Conservation (phyloP, 331 rosid genomes). For the Ulmus americana region DNA sequence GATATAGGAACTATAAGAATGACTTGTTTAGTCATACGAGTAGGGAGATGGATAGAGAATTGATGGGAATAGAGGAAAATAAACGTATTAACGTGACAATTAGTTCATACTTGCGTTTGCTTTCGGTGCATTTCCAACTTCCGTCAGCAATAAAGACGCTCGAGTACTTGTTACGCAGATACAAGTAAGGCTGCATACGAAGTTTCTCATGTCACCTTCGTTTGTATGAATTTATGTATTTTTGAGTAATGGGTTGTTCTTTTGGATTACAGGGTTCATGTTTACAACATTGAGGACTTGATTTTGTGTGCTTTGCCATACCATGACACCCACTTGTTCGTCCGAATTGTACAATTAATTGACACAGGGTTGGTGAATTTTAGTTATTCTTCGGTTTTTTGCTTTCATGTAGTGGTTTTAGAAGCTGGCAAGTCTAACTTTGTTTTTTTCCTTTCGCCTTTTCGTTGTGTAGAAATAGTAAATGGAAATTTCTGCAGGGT, state of each 20-base stretch:
- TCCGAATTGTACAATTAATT: constrained; percentile 64
- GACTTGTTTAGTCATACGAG: constrained; percentile 61
- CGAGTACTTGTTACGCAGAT: constrained; percentile 80
- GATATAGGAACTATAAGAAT: constrained; percentile 55
- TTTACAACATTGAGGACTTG: constrained; percentile 63
- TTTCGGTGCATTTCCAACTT: constrained; percentile 56
- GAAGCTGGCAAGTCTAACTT: constrained; percentile 24
- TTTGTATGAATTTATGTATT: neutral
- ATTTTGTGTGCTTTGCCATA: constrained; percentile 71
- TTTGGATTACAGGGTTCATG: constrained; percentile 57
- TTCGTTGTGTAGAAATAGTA: constrained; percentile 48
- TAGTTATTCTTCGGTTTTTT: constrained; percentile 12
- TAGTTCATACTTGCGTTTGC: constrained; percentile 54
- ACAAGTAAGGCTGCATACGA: constrained; percentile 46
- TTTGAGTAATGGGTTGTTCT: constrained; percentile 11
- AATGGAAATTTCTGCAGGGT: constrained; percentile 77
- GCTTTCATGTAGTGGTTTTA: neutral
- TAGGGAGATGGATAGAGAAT: constrained; percentile 72
- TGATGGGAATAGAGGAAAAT: constrained; percentile 57
- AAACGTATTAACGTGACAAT: constrained; percentile 49
- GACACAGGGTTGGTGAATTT: constrained; percentile 49
- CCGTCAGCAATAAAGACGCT: constrained; percentile 64
- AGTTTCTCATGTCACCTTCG: neutral
- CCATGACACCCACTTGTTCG: constrained; percentile 83
- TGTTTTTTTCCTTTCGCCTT: constrained; percentile 10